Evolutionary conservation across 2,329 filamentous ascomycete genomes (phyloP).

Genomic region (Paecilomyces sp.): DNA sequence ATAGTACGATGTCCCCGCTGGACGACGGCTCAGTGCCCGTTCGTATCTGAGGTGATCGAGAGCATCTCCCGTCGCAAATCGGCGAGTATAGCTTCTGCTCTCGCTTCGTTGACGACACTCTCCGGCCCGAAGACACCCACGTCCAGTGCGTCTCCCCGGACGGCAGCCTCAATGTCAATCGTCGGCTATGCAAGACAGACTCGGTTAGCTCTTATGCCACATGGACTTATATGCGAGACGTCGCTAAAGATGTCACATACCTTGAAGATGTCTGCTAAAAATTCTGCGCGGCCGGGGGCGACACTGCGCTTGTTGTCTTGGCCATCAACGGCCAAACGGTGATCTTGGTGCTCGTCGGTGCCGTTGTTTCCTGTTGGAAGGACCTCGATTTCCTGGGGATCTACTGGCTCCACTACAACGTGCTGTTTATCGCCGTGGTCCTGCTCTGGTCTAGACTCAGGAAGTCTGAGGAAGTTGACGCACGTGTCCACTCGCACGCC

Average conservation of each 20-base stretch:
- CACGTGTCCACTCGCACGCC: conserved; percentile 63
- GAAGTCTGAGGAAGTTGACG: conserved; percentile 70
- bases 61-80: conserved; percentile 11
- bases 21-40: not conserved
- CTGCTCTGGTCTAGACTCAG: conserved; percentile 22
- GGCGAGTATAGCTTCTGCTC: conserved; percentile 8
- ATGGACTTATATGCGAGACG: not conserved
- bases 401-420: not conserved
- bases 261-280: conserved; percentile 9
- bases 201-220: conserved; percentile 10
- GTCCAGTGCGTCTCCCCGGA: conserved; percentile 42
- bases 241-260: conserved; percentile 5
- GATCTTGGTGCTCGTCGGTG: not conserved
- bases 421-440: not conserved
- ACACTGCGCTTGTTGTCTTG: not conserved
- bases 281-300: not conserved
- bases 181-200: conserved; percentile 34
- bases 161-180: conserved; percentile 49
- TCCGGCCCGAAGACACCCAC: conserved; percentile 47
- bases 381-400: not conserved
- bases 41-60: not conserved
- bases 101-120: conserved; percentile 10
- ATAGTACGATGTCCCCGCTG: not conserved
- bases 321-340: not conserved
- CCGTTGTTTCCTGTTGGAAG: not conserved